Percentiles rank a stretch among this genome's conserved stretches.
phyloP scores from a whole-genome alignment of 2,329 filamentous ascomycete genomes.

The Rutstroemia sp. region DNA sequence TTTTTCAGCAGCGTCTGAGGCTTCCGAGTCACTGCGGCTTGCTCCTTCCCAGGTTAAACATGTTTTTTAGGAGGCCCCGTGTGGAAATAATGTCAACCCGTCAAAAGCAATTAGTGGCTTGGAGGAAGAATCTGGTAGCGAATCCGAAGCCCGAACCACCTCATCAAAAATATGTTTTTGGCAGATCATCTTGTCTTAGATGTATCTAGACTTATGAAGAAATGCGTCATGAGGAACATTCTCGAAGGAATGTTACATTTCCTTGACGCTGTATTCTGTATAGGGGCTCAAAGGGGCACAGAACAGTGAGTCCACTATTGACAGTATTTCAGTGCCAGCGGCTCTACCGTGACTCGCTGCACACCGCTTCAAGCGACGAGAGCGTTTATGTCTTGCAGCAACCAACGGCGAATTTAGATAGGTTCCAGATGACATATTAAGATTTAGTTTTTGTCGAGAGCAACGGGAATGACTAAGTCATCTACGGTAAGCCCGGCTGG shows the following conservation, averaged over 20 bases:
- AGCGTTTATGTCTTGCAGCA: no score
- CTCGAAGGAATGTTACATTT: background rate
- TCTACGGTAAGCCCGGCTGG: no score
- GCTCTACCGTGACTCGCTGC: no score
- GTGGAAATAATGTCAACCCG: background rate
- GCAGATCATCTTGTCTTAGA: background rate
- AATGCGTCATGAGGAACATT: background rate
- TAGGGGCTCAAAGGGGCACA: no score
- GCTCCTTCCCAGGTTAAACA: background rate
- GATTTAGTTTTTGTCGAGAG: no score
- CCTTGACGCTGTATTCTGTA: background rate
- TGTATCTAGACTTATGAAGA: background rate
- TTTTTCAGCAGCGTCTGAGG: background rate
- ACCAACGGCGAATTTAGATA: no score
- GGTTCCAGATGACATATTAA: no score
- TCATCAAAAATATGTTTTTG: background rate
- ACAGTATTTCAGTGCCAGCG: no score
- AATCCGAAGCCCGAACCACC: background rate
- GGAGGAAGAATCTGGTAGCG: background rate
- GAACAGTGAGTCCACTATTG: no score
- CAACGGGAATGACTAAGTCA: no score
- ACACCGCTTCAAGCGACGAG: no score
- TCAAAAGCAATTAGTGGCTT: background rate
- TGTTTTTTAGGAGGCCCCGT: background rate
- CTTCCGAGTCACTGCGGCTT: background rate